A percentile compares a stretch with the other conserved stretches of the same genome.
Conservation (phyloP, 345 rosid genomes). For the Eucalyptus marginata region DNA sequence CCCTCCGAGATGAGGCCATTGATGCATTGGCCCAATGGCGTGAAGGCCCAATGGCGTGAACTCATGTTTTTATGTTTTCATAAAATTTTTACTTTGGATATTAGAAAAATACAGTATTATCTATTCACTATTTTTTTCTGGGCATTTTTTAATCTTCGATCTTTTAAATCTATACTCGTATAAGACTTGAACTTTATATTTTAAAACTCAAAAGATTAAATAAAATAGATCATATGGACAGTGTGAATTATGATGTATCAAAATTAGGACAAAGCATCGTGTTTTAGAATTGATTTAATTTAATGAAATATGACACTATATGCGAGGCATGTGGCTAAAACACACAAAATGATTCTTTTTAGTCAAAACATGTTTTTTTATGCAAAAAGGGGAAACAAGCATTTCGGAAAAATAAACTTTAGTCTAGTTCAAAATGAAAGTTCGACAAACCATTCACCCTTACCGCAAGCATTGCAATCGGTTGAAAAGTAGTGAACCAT, state of each 20-base stretch:
- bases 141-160: background rate
- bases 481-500: background rate
- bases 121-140: background rate
- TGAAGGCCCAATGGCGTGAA: background rate
- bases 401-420: background rate
- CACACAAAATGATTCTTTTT: background rate
- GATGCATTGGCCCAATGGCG: background rate
- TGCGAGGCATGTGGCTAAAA: accelerated
- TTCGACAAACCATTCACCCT: background rate
- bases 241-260: background rate
- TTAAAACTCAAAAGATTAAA: background rate
- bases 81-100: background rate
- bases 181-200: background rate
- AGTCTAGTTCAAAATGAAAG: background rate
- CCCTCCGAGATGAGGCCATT: background rate
- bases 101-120: background rate
- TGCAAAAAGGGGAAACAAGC: background rate
- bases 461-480: background rate
- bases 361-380: background rate
- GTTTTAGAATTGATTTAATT: accelerated
- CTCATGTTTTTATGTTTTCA: background rate
- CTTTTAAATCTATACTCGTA: background rate
- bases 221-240: background rate
- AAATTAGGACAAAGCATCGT: accelerated
- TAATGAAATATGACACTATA: background rate